A percentile compares a stretch with the other conserved stretches of the same genome.
Evolutionary conservation across 192 early-diverging fungal genomes (phyloP).

Genomic region (Pilobolus umbonatus): DNA sequence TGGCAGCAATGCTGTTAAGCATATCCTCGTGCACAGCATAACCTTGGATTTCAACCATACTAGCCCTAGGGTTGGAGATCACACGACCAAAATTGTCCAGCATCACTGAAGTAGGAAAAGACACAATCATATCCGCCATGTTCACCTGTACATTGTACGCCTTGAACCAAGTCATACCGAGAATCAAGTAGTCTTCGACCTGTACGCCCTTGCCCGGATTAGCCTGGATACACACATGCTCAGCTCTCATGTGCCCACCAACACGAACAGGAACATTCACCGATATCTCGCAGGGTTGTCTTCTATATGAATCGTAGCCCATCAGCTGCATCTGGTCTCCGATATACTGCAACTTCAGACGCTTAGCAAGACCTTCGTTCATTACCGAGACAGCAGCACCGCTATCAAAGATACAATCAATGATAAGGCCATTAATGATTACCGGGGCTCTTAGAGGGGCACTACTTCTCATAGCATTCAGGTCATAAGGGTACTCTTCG

Average conservation of each 20-base stretch:
- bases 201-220: not conserved
- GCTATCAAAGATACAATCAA: not conserved
- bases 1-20: no score
- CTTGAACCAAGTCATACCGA: not conserved
- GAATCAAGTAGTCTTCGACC: not conserved
- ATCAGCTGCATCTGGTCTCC: not conserved
- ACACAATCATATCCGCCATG: no score
- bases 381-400: slow-evolving; percentile 8
- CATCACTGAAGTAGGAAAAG: no score
- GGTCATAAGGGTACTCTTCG: not conserved
- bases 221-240: slow-evolving; percentile 3
- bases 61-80: no score
- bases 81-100: no score
- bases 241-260: slow-evolving; percentile 1
- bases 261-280: not conserved
- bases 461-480: not conserved
- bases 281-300: not conserved
- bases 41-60: no score
- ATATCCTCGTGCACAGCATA: no score
- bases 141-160: not conserved
- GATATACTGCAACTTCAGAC: not conserved
- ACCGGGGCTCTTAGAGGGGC: not conserved
- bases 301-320: not conserved
- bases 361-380: not conserved
- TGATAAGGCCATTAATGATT: not conserved